Conservation (phyloP, 2,329 filamentous ascomycete species). For the Chaetothyriales sp. region DNA sequence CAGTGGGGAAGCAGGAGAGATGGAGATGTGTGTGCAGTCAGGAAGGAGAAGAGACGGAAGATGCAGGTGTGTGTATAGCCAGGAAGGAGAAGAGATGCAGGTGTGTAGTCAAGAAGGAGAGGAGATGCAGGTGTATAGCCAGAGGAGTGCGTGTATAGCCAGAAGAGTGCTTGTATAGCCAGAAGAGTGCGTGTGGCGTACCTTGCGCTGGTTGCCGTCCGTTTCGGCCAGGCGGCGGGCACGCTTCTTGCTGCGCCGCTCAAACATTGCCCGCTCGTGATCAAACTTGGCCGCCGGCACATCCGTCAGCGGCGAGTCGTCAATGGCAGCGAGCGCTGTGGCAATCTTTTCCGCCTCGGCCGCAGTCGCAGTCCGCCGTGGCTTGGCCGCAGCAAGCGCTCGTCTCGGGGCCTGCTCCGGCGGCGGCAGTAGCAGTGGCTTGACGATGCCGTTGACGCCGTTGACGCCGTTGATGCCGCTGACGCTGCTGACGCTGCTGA, state of each 20-base stretch:
- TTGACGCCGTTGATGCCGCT: neutral
- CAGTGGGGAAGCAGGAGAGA: conserved; percentile 1
- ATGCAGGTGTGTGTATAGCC: no score
- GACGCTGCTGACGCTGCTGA: neutral
- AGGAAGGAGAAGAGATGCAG: no score
- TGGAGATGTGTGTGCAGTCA: no score
- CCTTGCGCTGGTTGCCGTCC: conserved; percentile 51
- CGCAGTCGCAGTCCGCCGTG: conserved; percentile 39
- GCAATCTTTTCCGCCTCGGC: conserved; percentile 58
- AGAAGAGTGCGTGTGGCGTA: conserved; percentile 25
- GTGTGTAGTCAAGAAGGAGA: no score
- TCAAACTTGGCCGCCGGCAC: conserved; percentile 41
- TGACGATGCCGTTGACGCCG: neutral
- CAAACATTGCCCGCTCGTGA: conserved; percentile 40
- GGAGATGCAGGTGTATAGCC: no score
- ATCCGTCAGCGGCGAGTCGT: conserved; percentile 44
- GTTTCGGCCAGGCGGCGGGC: conserved; percentile 49
- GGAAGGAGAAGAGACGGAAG: no score
- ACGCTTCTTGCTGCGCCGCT: conserved; percentile 48
- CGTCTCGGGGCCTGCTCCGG: neutral
- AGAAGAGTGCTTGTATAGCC: neutral
- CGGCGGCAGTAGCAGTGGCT: neutral
- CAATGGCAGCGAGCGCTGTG: conserved; percentile 47
- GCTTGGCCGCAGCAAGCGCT: conserved; percentile 43
- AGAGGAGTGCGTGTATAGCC: no score